phyloP scores from a whole-genome alignment of 2,329 filamentous ascomycete species.

The Coniochaeta sp. region DNA sequence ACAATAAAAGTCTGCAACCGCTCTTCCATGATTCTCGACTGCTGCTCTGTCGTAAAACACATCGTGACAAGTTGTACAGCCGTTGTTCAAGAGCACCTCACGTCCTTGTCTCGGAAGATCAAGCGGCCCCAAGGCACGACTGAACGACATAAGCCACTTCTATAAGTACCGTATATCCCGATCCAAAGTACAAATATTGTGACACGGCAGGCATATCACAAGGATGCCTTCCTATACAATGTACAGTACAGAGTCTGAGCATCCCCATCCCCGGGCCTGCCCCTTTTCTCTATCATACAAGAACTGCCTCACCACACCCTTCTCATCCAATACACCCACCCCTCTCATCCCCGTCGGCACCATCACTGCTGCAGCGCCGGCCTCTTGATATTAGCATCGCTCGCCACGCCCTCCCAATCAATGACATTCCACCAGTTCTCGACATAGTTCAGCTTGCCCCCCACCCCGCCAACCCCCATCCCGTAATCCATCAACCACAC shows the following conservation, averaged over 20 bases:
- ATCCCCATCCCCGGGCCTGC: neutral
- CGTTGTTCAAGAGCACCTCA: neutral
- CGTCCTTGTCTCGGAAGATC: neutral
- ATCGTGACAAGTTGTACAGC: neutral
- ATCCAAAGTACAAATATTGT: neutral
- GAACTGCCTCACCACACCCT: no score
- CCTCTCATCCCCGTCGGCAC: neutral
- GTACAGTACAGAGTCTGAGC: slow-evolving; percentile 3
- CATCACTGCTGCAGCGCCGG: slow-evolving; percentile 9
- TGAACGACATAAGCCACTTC: neutral
- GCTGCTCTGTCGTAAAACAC: neutral
- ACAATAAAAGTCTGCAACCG: neutral
- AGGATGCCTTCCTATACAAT: slow-evolving; percentile 2
- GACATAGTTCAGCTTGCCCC: slow-evolving; percentile 69
- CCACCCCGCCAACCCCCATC: slow-evolving; percentile 45
- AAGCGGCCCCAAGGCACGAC: neutral
- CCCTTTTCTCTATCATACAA: slow-evolving; percentile 2
- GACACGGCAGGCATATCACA: neutral
- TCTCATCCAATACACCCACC: neutral
- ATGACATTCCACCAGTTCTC: slow-evolving; percentile 82
- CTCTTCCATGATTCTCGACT: neutral
- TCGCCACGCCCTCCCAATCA: slow-evolving; percentile 71
- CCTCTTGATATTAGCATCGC: slow-evolving; percentile 24
- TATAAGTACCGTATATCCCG: neutral
- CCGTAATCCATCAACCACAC: slow-evolving; percentile 80